Base-by-base conservation (phyloP, 768 basidiomycete genomes). In the Amanita polypyramis region DNA sequence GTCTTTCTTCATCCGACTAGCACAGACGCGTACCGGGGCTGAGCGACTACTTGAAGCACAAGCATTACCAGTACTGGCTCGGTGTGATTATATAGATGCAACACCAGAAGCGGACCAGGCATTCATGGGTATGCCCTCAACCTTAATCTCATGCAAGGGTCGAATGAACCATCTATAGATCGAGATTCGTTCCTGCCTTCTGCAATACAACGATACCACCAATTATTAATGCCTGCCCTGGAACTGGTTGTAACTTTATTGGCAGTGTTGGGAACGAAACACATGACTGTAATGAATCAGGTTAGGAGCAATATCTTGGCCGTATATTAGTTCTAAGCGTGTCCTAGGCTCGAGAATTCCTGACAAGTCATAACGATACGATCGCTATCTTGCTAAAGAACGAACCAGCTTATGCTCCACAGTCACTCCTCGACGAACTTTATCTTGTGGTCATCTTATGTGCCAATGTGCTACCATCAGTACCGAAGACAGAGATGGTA, bases 161-260 rank as follows among this genome's bases (percentile, higher is more conserved):
- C 19, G 17, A 25, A 35, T 36, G 8, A 29, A 14, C 2, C 30
- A 23, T 23, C 4, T 30, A 10, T 55, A 93, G 91, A 92, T 55
- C 76, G 79, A 34, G 84, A 90, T 55, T 77, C 80, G n/a, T 93
- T 94, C 72, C 70, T 94, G 9, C 91, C 91, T 4, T 84, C 86
- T 0, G 87, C 87, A 1, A 76, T 91, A 15, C 82, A 88, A 47
- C 79, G 95, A 30, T 93, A 96, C 60, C 92, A 96, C 56, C 93
- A 96, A 57, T 64, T 96, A 1, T 74, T 96, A 55, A 77, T 92
- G 66, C 93, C 91, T 0, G 82, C 85, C 4, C 61, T 97, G 35
- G 92, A 96, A 61, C 72, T 96, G 15, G 73, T 88, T 10, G 75
- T 81, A 47, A 82, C 79, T 6, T 76, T 90, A 47, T 65, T 95